A percentile compares a stretch with the other conserved stretches of the same genome.
phyloP scores from a whole-genome alignment of 2,329 filamentous ascomycete genomes.

The Colletotrichum acutatum region DNA sequence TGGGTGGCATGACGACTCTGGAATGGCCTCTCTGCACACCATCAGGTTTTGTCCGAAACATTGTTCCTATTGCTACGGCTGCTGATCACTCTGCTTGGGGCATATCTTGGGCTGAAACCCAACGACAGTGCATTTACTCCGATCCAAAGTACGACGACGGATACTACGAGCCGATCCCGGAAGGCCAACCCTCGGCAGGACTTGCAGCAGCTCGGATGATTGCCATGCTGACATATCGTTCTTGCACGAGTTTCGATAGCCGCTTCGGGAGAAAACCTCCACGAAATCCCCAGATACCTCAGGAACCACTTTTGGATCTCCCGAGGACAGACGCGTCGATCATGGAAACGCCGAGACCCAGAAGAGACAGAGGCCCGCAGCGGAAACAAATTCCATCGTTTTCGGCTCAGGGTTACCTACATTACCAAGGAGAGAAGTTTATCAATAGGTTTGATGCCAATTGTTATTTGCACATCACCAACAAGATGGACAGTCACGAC shows the following conservation, averaged over 20 bases:
- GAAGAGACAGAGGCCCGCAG: background rate
- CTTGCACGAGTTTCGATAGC: conserved; percentile 46
- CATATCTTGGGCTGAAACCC: conserved; percentile 68
- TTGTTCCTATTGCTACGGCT: conserved; percentile 66
- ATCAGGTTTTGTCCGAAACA: conserved; percentile 60
- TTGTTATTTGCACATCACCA: conserved; percentile 49
- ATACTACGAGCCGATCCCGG: conserved; percentile 45
- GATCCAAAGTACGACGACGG: conserved; percentile 47
- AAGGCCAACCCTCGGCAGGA: conserved; percentile 45
- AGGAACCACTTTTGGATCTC: conserved; percentile 39
- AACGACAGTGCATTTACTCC: conserved; percentile 58
- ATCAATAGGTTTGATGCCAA: conserved; percentile 51
- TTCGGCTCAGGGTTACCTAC: conserved; percentile 49
- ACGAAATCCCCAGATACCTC: conserved; percentile 52
- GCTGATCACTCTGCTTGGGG: conserved; percentile 68
- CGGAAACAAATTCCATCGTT: conserved; percentile 40
- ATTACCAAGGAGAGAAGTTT: conserved; percentile 52
- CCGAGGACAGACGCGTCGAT: conserved; percentile 57
- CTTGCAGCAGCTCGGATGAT: conserved; percentile 50
- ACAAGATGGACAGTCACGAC: conserved; percentile 53
- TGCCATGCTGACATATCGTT: conserved; percentile 52
- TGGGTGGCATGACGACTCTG: conserved; percentile 68
- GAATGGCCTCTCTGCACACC: conserved; percentile 66
- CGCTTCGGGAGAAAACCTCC: conserved; percentile 62
- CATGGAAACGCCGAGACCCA: background rate